phyloP scores from a whole-genome alignment of 2,329 filamentous ascomycete species.

The Microdochium nivale region DNA sequence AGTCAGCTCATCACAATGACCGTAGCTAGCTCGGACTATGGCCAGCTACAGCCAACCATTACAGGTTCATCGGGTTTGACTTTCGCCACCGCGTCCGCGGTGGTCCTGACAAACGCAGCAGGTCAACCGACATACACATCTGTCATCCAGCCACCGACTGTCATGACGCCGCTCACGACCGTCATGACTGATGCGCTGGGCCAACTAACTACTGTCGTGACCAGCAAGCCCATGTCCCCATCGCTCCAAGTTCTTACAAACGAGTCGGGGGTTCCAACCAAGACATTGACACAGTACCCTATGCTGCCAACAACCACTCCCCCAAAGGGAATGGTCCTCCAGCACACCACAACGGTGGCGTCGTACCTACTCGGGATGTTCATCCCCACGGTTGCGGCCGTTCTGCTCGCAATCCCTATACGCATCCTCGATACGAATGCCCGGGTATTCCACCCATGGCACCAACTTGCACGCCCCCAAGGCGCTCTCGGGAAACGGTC shows the following conservation, averaged over 20 bases:
- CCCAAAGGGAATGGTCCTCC: background rate
- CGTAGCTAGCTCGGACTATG: background rate
- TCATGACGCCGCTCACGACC: background rate
- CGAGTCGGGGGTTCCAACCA: background rate
- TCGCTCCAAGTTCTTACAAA: background rate
- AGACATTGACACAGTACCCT: background rate
- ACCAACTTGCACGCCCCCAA: constrained; percentile 20
- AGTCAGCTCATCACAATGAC: background rate
- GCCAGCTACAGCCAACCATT: background rate
- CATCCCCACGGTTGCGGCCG: constrained; percentile 29
- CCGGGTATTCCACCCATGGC: constrained; percentile 24
- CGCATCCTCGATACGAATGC: constrained; percentile 20
- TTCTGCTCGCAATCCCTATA: constrained; percentile 28
- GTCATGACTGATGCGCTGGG: background rate
- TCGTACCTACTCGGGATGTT: constrained; percentile 18
- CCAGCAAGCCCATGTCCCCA: background rate
- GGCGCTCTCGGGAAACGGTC: constrained; percentile 23
- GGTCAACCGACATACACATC: too few species aligned
- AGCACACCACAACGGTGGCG: background rate
- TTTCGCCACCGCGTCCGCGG: background rate
- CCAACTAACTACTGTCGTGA: background rate
- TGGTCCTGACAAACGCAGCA: too few species aligned
- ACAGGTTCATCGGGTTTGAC: background rate
- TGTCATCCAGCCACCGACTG: background rate
- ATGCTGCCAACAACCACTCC: background rate